A percentile compares a stretch with the other conserved stretches of the same genome.
Evolutionary conservation across 495 filamentous ascomycete genomes (phyloP).

Genomic region (Aspergillus nanangensis): DNA sequence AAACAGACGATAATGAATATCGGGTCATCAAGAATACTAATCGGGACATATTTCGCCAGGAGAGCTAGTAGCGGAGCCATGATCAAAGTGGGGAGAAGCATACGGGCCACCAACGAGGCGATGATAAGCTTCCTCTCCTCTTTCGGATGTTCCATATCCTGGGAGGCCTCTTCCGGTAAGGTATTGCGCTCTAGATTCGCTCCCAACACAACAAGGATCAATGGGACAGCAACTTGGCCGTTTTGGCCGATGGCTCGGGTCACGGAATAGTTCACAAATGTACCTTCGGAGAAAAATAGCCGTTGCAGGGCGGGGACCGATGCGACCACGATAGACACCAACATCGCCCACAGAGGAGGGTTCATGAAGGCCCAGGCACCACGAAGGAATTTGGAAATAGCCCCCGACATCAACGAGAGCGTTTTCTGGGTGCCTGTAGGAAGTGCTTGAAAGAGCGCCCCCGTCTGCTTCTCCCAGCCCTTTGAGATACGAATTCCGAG

Average conservation of each 20-base stretch:
- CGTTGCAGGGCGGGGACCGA: constrained; percentile 80
- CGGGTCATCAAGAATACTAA: constrained; percentile 94
- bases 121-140: constrained; percentile 78
- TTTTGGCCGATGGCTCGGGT: constrained; percentile 81
- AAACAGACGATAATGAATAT: constrained; percentile 98
- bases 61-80: constrained; percentile 92
- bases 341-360: constrained; percentile 96
- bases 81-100: constrained; percentile 86
- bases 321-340: constrained; percentile 80
- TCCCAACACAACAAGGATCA: constrained; percentile 95
- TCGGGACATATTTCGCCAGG: constrained; percentile 84
- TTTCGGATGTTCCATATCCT: constrained; percentile 53
- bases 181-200: constrained; percentile 86
- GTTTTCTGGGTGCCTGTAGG: constrained; percentile 54
- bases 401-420: constrained; percentile 39
- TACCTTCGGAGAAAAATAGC: constrained; percentile 83
- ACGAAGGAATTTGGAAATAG: constrained; percentile 47
- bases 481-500: constrained; percentile 12
- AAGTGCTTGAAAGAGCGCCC: constrained; percentile 40
- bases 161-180: constrained; percentile 48
- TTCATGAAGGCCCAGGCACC: constrained; percentile 95
- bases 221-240: constrained; percentile 85
- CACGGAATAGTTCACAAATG: constrained; percentile 89
- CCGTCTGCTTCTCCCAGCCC: constrained; percentile 19
- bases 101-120: constrained; percentile 79